Evolutionary conservation across 208 protist species (phyloP).

Genomic region (Acanthamoeba divionensis): DNA sequence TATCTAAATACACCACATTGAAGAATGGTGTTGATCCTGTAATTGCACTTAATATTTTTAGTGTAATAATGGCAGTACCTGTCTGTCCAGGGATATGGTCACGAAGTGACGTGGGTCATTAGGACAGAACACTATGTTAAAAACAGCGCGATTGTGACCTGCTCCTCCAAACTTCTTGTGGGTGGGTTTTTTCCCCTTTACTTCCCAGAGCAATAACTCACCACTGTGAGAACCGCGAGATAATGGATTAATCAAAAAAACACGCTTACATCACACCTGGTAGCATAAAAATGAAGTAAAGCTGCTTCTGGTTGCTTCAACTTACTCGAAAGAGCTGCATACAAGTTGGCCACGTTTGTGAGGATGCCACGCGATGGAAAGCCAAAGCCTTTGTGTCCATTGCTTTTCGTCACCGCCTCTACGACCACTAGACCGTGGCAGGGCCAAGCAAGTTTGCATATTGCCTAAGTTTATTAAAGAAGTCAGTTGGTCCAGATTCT

Average conservation of each 20-base stretch:
- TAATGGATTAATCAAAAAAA: too few relatives aligned
- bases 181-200: not conserved
- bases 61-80: not conserved
- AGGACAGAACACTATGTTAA: not conserved
- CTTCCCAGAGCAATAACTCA: conserved; percentile 33
- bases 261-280: too few relatives aligned
- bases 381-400: too few relatives aligned
- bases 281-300: too few relatives aligned
- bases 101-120: conserved; percentile 12
- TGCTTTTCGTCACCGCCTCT: too few relatives aligned
- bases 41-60: too few relatives aligned
- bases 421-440: too few relatives aligned
- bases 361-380: not conserved
- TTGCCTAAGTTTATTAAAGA: too few relatives aligned
- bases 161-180: not conserved
- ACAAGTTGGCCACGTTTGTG: conserved; percentile 11
- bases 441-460: too few relatives aligned
- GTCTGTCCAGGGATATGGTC: conserved; percentile 8
- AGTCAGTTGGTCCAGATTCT: too few relatives aligned
- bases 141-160: conserved; percentile 9
- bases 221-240: not conserved
- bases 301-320: not conserved
- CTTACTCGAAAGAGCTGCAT: not conserved
- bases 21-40: too few relatives aligned
- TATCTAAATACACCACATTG: not conserved